Percentiles rank a stretch among this genome's conserved stretches.
Conservation (phyloP, 352 stramenopile genomes). For the Phytophthora pini region DNA sequence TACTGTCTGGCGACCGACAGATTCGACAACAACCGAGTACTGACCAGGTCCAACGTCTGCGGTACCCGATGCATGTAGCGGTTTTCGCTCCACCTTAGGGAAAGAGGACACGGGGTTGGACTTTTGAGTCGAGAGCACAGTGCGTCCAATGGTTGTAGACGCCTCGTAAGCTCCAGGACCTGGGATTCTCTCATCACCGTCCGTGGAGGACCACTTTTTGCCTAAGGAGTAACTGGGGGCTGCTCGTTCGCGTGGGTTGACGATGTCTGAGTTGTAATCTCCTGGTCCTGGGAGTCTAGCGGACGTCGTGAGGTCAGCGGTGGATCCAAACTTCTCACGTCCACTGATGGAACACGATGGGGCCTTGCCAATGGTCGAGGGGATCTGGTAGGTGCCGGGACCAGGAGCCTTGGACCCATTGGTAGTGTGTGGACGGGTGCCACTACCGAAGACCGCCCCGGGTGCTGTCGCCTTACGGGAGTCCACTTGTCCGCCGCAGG, state of each 20-base stretch:
- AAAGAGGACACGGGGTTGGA: slow-evolving; percentile 65
- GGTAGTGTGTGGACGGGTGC: slow-evolving; percentile 55
- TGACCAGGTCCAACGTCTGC: slow-evolving; percentile 74
- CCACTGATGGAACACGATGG: slow-evolving; percentile 77
- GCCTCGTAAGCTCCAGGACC: slow-evolving; percentile 72
- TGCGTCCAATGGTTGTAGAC: slow-evolving; percentile 61
- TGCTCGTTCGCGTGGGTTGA: slow-evolving; percentile 71
- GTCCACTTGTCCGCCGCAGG: slow-evolving; percentile 73
- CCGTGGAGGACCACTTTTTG: slow-evolving; percentile 67
- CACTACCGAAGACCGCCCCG: slow-evolving; percentile 68
- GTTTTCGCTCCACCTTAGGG: slow-evolving; percentile 75
- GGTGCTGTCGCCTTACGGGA: slow-evolving; percentile 77
- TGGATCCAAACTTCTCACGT: slow-evolving; percentile 83
- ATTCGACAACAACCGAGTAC: slow-evolving; percentile 71
- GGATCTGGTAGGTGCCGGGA: slow-evolving; percentile 71
- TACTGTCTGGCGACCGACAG: slow-evolving; percentile 70
- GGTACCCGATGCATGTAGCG: slow-evolving; percentile 48
- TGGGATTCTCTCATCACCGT: slow-evolving; percentile 59
- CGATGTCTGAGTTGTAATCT: slow-evolving; percentile 67
- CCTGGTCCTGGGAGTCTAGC: slow-evolving; percentile 65
- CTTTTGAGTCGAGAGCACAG: slow-evolving; percentile 78
- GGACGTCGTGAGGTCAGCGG: slow-evolving; percentile 50
- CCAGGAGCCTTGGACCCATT: slow-evolving; percentile 66
- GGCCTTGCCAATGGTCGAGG: slow-evolving; percentile 74
- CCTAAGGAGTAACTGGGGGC: slow-evolving; percentile 78